A percentile compares a stretch with the other conserved stretches of the same genome.
Conservation (phyloP, 2,329 filamentous ascomycete species). For the Venturia effusa region DNA sequence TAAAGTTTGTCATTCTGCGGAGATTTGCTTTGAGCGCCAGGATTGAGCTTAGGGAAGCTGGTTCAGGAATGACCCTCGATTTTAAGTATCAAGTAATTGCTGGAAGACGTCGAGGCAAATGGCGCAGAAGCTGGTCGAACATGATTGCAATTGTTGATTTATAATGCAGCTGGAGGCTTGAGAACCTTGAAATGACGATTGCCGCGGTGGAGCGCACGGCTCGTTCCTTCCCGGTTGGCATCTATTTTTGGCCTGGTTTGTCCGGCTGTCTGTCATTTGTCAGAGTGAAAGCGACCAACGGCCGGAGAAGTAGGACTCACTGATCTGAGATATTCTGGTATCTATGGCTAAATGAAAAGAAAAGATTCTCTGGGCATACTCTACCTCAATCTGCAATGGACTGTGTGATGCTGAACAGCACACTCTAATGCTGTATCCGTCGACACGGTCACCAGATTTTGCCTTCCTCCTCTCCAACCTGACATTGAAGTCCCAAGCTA, state of each 20-base stretch:
- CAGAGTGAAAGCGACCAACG: no score
- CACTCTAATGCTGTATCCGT: no score
- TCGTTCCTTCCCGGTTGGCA: no score
- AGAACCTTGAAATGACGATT: not conserved
- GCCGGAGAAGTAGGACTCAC: no score
- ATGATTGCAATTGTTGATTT: not conserved
- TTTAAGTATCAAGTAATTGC: not conserved
- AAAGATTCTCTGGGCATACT: no score
- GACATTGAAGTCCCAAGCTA: not conserved
- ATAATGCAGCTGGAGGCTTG: not conserved
- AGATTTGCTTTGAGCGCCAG: slow-evolving; percentile 12
- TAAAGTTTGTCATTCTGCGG: slow-evolving; percentile 58
- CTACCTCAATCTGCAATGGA: no score
- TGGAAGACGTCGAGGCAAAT: not conserved
- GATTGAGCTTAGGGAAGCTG: not conserved
- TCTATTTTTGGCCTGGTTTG: no score
- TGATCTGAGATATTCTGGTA: no score
- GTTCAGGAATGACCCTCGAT: no score
- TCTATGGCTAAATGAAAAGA: no score
- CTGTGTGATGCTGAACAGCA: no score
- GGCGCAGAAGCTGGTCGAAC: not conserved
- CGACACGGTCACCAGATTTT: not conserved
- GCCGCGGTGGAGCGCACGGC: not conserved
- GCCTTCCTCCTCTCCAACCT: not conserved
- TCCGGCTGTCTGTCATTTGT: no score